These are phyloP conservation scores for Starmerella davenportii DNA, from an alignment of 805 yeast species.

Conservation along the genomic window DNA sequence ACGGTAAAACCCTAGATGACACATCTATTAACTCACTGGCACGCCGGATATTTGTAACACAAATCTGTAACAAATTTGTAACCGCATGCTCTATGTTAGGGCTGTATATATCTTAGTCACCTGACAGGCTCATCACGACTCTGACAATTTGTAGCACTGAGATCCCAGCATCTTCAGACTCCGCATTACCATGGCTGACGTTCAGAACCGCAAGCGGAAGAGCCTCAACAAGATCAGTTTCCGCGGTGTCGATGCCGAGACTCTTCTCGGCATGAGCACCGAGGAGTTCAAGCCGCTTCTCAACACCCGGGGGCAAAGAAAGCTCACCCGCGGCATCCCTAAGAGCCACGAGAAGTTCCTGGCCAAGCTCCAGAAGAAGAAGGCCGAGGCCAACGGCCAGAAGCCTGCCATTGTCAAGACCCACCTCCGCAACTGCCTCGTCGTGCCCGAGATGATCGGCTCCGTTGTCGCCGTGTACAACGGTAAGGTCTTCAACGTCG, in stretches of 20 bases:
- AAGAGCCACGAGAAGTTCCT: conserved; percentile 88
- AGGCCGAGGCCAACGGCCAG: conserved; percentile 52
- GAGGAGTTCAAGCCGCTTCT: conserved; percentile 95
- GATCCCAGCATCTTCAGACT: neutral
- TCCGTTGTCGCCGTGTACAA: conserved; percentile 97
- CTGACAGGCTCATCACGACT: no score
- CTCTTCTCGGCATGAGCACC: conserved; percentile 80
- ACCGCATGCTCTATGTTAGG: no score
- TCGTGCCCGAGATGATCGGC: conserved; percentile 99
- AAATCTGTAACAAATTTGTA: no score
- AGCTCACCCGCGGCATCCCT: conserved; percentile 95
- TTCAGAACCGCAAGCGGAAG: conserved; percentile 35
- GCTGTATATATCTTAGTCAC: no score
- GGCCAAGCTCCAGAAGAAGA: conserved; percentile 95
- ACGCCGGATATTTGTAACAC: no score
- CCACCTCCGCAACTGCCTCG: conserved; percentile 96
- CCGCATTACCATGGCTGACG: conserved; percentile 17
- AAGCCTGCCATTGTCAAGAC: conserved; percentile 98
- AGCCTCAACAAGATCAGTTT: conserved; percentile 93
- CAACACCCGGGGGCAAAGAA: conserved; percentile 98
- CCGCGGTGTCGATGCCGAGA: conserved; percentile 96
- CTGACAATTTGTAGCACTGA: neutral
- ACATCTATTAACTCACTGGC: no score
- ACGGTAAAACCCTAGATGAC: no score
- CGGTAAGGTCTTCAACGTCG: conserved; percentile 98